Percentiles rank a stretch among this genome's conserved stretches.
These are phyloP conservation scores for Euphrasia confusa DNA, from an alignment of 257 asterid species.

Conservation along the genomic window DNA sequence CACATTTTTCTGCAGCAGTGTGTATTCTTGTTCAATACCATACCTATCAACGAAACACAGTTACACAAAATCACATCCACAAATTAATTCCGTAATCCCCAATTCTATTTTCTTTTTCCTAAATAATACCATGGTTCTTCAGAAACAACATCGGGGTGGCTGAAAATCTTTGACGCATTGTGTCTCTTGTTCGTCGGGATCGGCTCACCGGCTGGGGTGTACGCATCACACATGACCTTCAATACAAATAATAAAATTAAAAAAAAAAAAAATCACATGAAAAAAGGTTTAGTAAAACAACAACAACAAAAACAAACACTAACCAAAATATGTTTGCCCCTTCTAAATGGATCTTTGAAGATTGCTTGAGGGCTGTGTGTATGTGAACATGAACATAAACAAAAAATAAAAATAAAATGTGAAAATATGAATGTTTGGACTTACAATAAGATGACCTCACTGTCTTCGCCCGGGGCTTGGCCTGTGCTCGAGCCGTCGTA, in stretches of 20 bases:
- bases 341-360: constrained; percentile 85
- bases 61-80: not conserved
- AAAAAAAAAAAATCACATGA: not conserved
- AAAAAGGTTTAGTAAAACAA: too few relatives aligned
- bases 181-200: constrained; percentile 82
- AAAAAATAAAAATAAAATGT: not conserved
- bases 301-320: not conserved
- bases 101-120: not conserved
- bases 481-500: constrained; percentile 94
- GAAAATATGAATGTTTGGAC: constrained; percentile 8
- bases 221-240: constrained; percentile 87
- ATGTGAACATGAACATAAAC: constrained; percentile 14
- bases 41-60: constrained; percentile 39
- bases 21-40: constrained; percentile 97
- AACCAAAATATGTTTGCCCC: constrained; percentile 79
- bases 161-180: constrained; percentile 66
- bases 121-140: constrained; percentile 71
- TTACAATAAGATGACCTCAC: constrained; percentile 91
- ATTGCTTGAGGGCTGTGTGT: constrained; percentile 81
- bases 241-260: not conserved
- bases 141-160: constrained; percentile 59
- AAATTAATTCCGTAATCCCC: not conserved
- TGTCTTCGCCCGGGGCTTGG: constrained; percentile 93
- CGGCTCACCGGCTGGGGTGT: constrained; percentile 90
- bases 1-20: constrained; percentile 64